phyloP scores from a whole-genome alignment of 108 stramenopile species.

The Thalassiosira profunda region DNA sequence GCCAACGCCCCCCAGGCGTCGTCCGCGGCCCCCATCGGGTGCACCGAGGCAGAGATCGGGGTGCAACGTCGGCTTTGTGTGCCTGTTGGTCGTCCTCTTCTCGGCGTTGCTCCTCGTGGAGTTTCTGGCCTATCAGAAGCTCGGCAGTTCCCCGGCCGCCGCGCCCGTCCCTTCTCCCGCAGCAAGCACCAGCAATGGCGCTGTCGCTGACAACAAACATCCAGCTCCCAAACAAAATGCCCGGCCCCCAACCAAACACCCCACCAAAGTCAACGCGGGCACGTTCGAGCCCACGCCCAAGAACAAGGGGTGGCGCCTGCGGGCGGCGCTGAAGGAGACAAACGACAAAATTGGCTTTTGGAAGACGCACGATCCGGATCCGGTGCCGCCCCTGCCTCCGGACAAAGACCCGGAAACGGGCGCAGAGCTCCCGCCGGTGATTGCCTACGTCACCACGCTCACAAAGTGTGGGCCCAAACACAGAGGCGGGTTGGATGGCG shows the following conservation, averaged over 20 bases:
- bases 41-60: no score
- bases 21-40: no score
- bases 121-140: no score
- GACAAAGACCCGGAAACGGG: slow-evolving; percentile 6
- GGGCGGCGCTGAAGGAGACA: neutral
- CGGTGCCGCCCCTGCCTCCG: slow-evolving; percentile 25
- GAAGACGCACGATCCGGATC: slow-evolving; percentile 31
- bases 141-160: no score
- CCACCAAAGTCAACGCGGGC: neutral
- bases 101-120: no score
- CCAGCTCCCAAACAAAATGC: no score
- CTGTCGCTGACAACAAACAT: no score
- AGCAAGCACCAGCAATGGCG: no score
- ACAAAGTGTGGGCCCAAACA: slow-evolving; percentile 19
- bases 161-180: no score
- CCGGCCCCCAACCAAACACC: slow-evolving; percentile 2
- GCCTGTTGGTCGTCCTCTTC: no score
- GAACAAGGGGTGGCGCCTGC: neutral
- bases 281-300: slow-evolving; percentile 14
- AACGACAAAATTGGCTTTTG: slow-evolving; percentile 21
- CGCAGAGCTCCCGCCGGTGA: slow-evolving; percentile 22
- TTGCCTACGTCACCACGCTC: slow-evolving; percentile 40
- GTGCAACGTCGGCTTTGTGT: no score
- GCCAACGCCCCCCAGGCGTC: no score
- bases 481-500: slow-evolving; percentile 30